Percentiles rank a stretch among this genome's conserved stretches.
Conservation (phyloP, 1,139 yeast species). For the Scheffersomyces parashehatae region DNA sequence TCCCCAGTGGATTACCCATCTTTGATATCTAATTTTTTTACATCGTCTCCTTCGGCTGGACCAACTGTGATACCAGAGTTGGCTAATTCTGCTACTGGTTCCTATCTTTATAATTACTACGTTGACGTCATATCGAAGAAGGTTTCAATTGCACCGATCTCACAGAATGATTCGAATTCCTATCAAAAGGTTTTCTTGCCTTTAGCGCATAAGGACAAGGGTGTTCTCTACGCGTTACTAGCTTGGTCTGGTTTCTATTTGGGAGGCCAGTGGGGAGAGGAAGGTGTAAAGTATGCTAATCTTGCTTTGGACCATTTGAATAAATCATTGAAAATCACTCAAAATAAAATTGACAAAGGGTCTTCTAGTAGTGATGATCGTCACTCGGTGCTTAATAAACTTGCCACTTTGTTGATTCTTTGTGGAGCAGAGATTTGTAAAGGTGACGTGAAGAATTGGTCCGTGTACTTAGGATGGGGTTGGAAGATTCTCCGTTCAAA, state of each 20-base stretch:
- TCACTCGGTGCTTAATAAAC: slow-evolving; percentile 38
- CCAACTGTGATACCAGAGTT: slow-evolving; percentile 12
- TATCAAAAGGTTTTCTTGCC: slow-evolving; percentile 76
- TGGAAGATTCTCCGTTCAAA: slow-evolving; percentile 54
- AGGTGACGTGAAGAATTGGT: slow-evolving; percentile 76
- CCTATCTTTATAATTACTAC: slow-evolving; percentile 63
- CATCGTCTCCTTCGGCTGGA: slow-evolving; percentile 15
- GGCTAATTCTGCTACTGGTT: slow-evolving; percentile 6
- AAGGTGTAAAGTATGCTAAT: slow-evolving; percentile 42
- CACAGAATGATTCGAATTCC: slow-evolving; percentile 57
- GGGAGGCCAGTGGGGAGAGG: slow-evolving; percentile 46
- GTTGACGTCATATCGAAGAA: slow-evolving; percentile 57
- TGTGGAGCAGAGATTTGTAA: slow-evolving; percentile 75
- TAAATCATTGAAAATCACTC: slow-evolving; percentile 10
- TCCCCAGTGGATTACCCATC: neutral
- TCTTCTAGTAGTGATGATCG: slow-evolving; percentile 17
- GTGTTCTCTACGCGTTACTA: slow-evolving; percentile 66
- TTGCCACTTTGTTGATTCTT: slow-evolving; percentile 67
- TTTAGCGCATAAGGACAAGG: slow-evolving; percentile 67
- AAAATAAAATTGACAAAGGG: slow-evolving; percentile 15
- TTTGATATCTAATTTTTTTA: slow-evolving; percentile 12
- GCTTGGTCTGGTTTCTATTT: slow-evolving; percentile 79
- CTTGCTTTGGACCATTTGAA: slow-evolving; percentile 48
- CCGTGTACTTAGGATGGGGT: slow-evolving; percentile 60
- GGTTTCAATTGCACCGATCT: slow-evolving; percentile 64